Conservation (phyloP, 2,329 filamentous ascomycete genomes). For the Rutstroemia sp. region DNA sequence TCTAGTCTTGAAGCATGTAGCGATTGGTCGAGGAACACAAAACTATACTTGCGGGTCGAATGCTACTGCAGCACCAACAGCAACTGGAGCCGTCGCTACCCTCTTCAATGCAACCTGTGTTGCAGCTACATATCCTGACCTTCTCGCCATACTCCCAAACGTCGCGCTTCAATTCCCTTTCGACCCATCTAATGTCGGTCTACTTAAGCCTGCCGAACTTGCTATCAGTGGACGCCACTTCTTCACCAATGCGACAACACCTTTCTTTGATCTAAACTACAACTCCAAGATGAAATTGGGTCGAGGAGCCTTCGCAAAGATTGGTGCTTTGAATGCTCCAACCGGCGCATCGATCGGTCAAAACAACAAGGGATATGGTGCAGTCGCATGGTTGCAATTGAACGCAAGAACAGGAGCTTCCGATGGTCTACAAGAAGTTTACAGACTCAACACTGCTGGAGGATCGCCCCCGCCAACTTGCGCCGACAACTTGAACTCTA, state of each 20-base stretch:
- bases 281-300: slow-evolving; percentile 43
- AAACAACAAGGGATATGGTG: slow-evolving; percentile 49
- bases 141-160: slow-evolving; percentile 56
- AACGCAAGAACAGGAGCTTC: slow-evolving; percentile 47
- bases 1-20: slow-evolving; percentile 65
- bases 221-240: slow-evolving; percentile 70
- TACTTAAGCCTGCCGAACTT: slow-evolving; percentile 51
- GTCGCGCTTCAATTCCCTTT: slow-evolving; percentile 63
- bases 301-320: slow-evolving; percentile 55
- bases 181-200: slow-evolving; percentile 29
- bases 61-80: slow-evolving; percentile 51
- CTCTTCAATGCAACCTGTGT: slow-evolving; percentile 87
- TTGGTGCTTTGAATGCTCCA: slow-evolving; percentile 55
- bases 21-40: slow-evolving; percentile 80
- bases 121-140: slow-evolving; percentile 58
- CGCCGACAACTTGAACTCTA: slow-evolving; percentile 45
- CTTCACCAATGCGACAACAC: slow-evolving; percentile 63
- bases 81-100: slow-evolving; percentile 68
- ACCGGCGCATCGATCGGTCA: slow-evolving; percentile 49
- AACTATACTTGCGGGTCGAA: slow-evolving; percentile 83
- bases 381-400: slow-evolving; percentile 78
- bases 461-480: slow-evolving; percentile 71
- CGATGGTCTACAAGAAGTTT: slow-evolving; percentile 64
- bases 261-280: slow-evolving; percentile 73
- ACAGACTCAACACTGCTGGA: slow-evolving; percentile 76